Evolutionary conservation across 345 rosid species (phyloP).

Genomic region (Excoecaria cochinchinensis): DNA sequence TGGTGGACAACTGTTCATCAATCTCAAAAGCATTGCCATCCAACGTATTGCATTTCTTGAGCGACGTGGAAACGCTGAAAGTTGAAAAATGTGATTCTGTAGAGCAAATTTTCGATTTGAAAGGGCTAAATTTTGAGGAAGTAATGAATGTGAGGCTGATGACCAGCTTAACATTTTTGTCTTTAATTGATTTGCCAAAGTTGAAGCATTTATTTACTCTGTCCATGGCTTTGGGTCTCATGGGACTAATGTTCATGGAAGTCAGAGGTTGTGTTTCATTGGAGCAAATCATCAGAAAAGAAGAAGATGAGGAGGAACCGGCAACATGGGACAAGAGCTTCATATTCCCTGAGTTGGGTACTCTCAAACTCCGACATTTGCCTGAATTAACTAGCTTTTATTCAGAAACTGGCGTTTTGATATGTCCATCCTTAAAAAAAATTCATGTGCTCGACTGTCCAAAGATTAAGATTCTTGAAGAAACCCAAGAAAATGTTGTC

Average conservation of each 20-base stretch:
- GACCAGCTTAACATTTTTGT: neutral
- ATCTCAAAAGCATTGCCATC: conserved; percentile 2
- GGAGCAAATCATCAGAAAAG: neutral
- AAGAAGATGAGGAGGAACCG: neutral
- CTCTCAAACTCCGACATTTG: neutral
- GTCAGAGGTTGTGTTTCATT: neutral
- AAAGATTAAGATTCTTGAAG: neutral
- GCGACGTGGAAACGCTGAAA: neutral
- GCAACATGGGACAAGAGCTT: neutral
- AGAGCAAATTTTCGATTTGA: neutral
- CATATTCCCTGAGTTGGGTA: neutral
- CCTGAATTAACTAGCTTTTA: neutral
- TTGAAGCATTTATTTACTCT: neutral
- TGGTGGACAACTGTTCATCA: neutral
- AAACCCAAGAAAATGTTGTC: neutral
- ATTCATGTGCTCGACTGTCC: neutral
- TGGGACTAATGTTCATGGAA: neutral
- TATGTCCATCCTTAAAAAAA: neutral
- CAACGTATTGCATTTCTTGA: neutral
- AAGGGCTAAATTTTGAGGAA: neutral
- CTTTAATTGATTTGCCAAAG: neutral
- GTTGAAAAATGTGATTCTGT: conserved; percentile 3
- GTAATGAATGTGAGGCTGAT: neutral
- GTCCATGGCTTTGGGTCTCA: neutral
- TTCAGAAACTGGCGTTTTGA: neutral